phyloP scores from a whole-genome alignment of 345 rosid genomes.

The Brassica cretica region DNA sequence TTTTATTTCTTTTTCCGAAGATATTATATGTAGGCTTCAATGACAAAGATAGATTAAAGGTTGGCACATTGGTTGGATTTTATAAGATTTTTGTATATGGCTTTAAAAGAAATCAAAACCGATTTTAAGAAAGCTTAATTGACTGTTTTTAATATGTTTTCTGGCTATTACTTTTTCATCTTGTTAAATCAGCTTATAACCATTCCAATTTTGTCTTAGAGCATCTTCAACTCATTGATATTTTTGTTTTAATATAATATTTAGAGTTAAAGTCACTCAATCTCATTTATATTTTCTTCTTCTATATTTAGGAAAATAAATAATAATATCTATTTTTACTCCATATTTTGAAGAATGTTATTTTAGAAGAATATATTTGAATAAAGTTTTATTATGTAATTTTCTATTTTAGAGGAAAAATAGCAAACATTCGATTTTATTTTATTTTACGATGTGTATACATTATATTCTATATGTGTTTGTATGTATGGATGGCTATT shows the following conservation, averaged over 20 bases:
- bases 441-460: slow-evolving; percentile 7
- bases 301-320: background rate
- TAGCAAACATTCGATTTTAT: background rate
- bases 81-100: background rate
- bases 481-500: slow-evolving; percentile 21
- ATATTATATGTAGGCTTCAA: slow-evolving; percentile 20
- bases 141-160: background rate
- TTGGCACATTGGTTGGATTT: background rate
- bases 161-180: background rate
- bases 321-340: background rate
- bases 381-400: no score
- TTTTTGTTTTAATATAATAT: no score
- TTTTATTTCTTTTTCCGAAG: background rate
- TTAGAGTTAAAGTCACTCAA: background rate
- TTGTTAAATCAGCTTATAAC: background rate
- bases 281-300: background rate
- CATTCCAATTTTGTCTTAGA: background rate
- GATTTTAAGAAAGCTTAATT: background rate
- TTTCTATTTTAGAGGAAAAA: no score
- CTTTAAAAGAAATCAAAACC: background rate
- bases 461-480: slow-evolving; percentile 4
- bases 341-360: background rate
- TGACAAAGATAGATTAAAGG: background rate
- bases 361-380: no score
- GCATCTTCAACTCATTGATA: background rate